Percentiles rank a stretch among this genome's conserved stretches.
Evolutionary conservation across 495 filamentous ascomycete genomes (phyloP).

Genomic region (Sordaria brevicollis): DNA sequence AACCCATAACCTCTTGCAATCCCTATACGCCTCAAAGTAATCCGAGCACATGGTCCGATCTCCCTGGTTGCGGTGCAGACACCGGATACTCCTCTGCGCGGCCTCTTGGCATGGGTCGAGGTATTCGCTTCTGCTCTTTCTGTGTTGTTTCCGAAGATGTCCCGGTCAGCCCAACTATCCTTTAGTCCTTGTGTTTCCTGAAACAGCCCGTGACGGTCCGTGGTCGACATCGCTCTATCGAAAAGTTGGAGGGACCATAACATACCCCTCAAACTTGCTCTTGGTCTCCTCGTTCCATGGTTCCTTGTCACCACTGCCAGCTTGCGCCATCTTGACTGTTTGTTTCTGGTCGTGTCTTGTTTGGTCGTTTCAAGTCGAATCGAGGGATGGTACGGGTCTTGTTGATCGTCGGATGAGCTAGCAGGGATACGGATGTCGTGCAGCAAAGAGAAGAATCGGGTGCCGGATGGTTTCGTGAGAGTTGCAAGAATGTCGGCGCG

Average conservation of each 20-base stretch:
- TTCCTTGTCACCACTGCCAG: slow-evolving; percentile 1
- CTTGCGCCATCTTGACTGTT: neutral
- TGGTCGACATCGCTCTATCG: neutral
- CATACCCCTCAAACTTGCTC: slow-evolving; percentile 35
- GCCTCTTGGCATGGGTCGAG: slow-evolving; percentile 93
- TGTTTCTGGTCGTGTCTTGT: neutral
- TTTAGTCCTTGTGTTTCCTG: neutral
- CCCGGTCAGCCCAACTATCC: neutral
- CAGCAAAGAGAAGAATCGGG: neutral
- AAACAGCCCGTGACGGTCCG: neutral
- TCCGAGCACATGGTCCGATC: slow-evolving; percentile 82
- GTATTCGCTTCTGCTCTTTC: slow-evolving; percentile 76
- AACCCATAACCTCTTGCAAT: slow-evolving; percentile 65
- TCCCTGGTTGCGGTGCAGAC: slow-evolving; percentile 74
- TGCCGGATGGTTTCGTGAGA: neutral
- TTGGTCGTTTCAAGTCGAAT: neutral
- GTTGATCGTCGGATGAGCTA: neutral
- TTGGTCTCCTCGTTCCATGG: slow-evolving; percentile 34
- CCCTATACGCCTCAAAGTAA: slow-evolving; percentile 91
- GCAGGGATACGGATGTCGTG: neutral
- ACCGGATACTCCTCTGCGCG: slow-evolving; percentile 74
- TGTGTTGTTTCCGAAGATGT: slow-evolving; percentile 23
- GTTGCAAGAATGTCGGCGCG: neutral
- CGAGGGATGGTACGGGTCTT: neutral
- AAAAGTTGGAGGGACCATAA: too few species aligned